A percentile compares a stretch with the other conserved stretches of the same genome.
Conservation (phyloP, 2,329 filamentous ascomycete species). For the Hypoxylon sp. region DNA sequence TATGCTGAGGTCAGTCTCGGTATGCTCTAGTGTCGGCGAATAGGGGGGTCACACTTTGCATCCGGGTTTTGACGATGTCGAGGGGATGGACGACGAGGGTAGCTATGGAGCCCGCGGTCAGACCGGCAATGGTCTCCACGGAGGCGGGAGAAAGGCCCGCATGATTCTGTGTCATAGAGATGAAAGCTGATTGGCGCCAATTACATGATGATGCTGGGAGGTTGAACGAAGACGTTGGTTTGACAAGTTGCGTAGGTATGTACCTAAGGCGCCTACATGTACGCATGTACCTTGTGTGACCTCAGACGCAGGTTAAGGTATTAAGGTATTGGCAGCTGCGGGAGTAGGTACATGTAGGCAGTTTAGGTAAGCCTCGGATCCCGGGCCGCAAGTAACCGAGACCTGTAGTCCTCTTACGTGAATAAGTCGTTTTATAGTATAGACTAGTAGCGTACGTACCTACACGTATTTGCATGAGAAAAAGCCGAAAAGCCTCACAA, state of each 20-base stretch:
- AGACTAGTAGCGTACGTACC: no score
- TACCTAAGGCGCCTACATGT: neutral
- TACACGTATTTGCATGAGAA: slow-evolving; percentile 5
- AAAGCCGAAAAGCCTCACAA: neutral
- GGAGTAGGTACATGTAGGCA: no score
- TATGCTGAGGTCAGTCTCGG: slow-evolving; percentile 21
- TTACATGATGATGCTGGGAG: slow-evolving; percentile 32
- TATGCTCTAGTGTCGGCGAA: slow-evolving; percentile 26
- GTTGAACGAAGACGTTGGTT: no score
- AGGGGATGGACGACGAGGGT: slow-evolving; percentile 92
- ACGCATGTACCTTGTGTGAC: no score
- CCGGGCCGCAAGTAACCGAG: slow-evolving; percentile 27
- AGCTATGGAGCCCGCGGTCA: slow-evolving; percentile 87
- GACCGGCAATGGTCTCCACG: slow-evolving; percentile 89
- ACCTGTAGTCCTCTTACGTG: slow-evolving; percentile 11
- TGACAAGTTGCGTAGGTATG: no score
- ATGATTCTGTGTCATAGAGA: slow-evolving; percentile 64
- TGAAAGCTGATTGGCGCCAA: slow-evolving; percentile 10
- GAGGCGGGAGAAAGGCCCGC: slow-evolving; percentile 78
- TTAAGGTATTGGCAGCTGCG: no score
- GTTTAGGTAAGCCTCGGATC: neutral
- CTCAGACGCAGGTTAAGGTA: neutral
- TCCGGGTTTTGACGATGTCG: slow-evolving; percentile 94
- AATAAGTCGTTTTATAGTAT: slow-evolving; percentile 10
- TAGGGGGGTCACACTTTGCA: slow-evolving; percentile 76